Evolutionary conservation across 1,139 yeast genomes (phyloP).

Genomic region (Kodamaea ohmeri): DNA sequence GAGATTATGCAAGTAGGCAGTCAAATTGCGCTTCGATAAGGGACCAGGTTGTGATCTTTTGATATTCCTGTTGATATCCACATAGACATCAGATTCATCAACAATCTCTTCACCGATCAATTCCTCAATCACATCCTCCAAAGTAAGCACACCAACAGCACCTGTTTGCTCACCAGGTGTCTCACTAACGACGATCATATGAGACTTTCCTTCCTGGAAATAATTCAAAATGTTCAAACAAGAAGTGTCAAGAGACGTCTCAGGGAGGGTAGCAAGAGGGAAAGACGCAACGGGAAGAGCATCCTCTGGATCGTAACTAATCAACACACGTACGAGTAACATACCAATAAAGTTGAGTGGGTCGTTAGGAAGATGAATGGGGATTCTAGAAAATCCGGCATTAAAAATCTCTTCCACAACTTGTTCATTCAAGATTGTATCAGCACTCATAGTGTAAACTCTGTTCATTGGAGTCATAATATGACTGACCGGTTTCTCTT

Average conservation of each 20-base stretch:
- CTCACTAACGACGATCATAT: slow-evolving; percentile 91
- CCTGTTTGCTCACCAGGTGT: slow-evolving; percentile 86
- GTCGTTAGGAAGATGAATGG: slow-evolving; percentile 89
- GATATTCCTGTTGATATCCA: slow-evolving; percentile 85
- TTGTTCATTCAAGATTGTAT: slow-evolving; percentile 75
- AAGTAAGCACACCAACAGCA: slow-evolving; percentile 85
- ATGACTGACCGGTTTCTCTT: slow-evolving; percentile 80
- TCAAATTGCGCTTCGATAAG: slow-evolving; percentile 65
- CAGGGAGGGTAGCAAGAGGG: slow-evolving; percentile 95
- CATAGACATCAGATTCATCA: slow-evolving; percentile 94
- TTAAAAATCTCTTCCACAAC: slow-evolving; percentile 88
- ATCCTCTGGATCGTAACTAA: slow-evolving; percentile 96
- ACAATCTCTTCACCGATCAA: slow-evolving; percentile 96
- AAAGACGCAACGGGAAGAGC: slow-evolving; percentile 88
- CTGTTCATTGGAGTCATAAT: slow-evolving; percentile 95
- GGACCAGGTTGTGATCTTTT: slow-evolving; percentile 86
- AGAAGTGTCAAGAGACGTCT: slow-evolving; percentile 87
- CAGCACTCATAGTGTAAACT: slow-evolving; percentile 86
- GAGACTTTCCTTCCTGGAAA: slow-evolving; percentile 97
- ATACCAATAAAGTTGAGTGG: slow-evolving; percentile 92
- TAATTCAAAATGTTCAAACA: slow-evolving; percentile 91
- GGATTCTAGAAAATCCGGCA: slow-evolving; percentile 93
- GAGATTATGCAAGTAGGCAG: slow-evolving; percentile 63
- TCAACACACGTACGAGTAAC: slow-evolving; percentile 87
- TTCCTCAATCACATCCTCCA: slow-evolving; percentile 97